A percentile compares a stretch with the other conserved stretches of the same genome.
Conservation (phyloP, 1,139 yeast genomes). For the Arxiozyma telluris region DNA sequence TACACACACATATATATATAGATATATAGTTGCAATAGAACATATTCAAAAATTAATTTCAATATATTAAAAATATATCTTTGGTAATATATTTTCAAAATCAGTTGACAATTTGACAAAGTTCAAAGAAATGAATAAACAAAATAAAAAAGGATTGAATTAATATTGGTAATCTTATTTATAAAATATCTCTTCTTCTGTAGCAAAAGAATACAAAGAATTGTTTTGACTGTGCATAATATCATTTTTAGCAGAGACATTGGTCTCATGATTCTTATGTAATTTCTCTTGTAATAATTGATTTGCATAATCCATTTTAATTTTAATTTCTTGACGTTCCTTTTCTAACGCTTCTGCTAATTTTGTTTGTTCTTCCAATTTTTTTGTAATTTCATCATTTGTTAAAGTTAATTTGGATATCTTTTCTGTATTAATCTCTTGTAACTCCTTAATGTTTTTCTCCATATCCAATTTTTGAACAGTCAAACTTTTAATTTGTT, state of each 20-base stretch:
- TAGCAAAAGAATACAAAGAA: slow-evolving; percentile 23
- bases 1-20: neutral
- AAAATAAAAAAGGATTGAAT: too few species aligned
- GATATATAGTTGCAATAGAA: neutral
- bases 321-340: slow-evolving; percentile 12
- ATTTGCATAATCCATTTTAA: slow-evolving; percentile 5
- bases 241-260: neutral
- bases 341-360: slow-evolving; percentile 4
- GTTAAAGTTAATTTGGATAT: neutral
- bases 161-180: slow-evolving; percentile 2
- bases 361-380: slow-evolving; percentile 1
- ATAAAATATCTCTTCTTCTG: slow-evolving; percentile 23
- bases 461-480: neutral
- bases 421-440: neutral
- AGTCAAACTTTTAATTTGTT: neutral
- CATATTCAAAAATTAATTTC: neutral
- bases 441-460: neutral
- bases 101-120: neutral
- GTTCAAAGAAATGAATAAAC: neutral
- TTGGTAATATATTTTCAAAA: too few species aligned
- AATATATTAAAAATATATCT: too few species aligned
- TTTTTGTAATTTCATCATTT: neutral
- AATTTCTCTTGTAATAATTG: slow-evolving; percentile 1
- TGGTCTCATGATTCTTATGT: neutral
- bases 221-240: slow-evolving; percentile 7